phyloP scores from a whole-genome alignment of 2,329 filamentous ascomycete species.

The Raffaelea ambrosiae region DNA sequence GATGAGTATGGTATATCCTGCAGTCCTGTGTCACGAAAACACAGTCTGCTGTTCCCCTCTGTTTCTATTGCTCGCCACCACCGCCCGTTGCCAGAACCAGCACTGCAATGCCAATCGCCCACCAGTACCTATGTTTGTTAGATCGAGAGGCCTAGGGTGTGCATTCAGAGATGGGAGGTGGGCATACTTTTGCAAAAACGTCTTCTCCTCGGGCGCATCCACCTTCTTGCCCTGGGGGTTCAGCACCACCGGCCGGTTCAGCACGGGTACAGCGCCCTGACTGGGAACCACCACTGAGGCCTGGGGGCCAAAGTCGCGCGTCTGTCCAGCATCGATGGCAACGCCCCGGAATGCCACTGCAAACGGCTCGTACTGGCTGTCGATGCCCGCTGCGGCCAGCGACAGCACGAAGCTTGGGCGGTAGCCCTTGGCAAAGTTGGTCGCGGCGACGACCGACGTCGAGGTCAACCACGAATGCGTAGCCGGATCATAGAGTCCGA shows the following conservation, averaged over 20 bases:
- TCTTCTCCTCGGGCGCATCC: constrained; percentile 47
- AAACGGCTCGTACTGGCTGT: neutral
- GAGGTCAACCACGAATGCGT: constrained; percentile 41
- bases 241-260: constrained; percentile 58
- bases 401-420: constrained; percentile 47
- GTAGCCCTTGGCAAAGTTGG: constrained; percentile 55
- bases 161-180: too few species aligned
- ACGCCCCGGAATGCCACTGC: constrained; percentile 43
- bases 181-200: constrained; percentile 57
- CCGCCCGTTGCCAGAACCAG: constrained; percentile 46
- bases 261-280: constrained; percentile 45
- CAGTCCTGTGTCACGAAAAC: neutral
- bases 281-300: constrained; percentile 39
- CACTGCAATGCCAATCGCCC: constrained; percentile 46
- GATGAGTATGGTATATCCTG: too few species aligned
- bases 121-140: constrained; percentile 52
- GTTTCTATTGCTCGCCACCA: constrained; percentile 42
- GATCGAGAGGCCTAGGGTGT: too few species aligned
- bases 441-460: constrained; percentile 44
- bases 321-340: constrained; percentile 53
- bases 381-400: constrained; percentile 29
- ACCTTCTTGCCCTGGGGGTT: constrained; percentile 51
- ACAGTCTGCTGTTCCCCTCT: constrained; percentile 18
- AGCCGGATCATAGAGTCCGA: constrained; percentile 47
- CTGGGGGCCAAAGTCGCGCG: constrained; percentile 56